A percentile compares a stretch with the other conserved stretches of the same genome.
Conservation (phyloP, 2,329 filamentous ascomycete species). For the Verticillium klebahnii region DNA sequence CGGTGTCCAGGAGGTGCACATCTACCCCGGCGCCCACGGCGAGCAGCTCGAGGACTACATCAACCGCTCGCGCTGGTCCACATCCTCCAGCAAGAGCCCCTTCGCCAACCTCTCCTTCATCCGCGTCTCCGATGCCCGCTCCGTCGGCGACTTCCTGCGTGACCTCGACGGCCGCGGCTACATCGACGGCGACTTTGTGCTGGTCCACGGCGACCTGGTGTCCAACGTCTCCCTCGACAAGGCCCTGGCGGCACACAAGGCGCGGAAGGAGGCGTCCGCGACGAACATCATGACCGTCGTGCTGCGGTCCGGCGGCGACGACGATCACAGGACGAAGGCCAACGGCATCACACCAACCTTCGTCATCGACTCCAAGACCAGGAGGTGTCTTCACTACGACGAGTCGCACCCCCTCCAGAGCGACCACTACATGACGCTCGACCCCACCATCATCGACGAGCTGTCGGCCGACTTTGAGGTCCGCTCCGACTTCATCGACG, state of each 20-base stretch:
- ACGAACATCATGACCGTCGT: conserved; percentile 98
- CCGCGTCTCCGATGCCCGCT: conserved; percentile 75
- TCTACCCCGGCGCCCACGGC: conserved; percentile 86
- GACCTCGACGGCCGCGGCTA: conserved; percentile 84
- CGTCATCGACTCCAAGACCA: conserved; percentile 73
- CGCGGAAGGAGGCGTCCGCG: conserved; percentile 76
- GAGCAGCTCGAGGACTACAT: conserved; percentile 87
- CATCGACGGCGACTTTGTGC: conserved; percentile 84
- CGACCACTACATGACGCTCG: conserved; percentile 65
- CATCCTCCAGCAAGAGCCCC: conserved; percentile 48
- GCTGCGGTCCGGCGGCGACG: conserved; percentile 68
- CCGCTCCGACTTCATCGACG: conserved; percentile 84
- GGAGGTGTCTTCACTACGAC: conserved; percentile 89
- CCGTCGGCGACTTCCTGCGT: conserved; percentile 89
- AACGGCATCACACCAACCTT: conserved; percentile 77
- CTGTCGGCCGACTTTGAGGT: conserved; percentile 72
- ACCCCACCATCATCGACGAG: conserved; percentile 71
- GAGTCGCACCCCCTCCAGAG: conserved; percentile 71
- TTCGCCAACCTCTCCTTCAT: conserved; percentile 82
- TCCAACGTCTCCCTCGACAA: conserved; percentile 83
- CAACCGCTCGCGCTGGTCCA: conserved; percentile 68
- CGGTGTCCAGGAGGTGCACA: conserved; percentile 87
- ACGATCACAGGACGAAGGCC: conserved; percentile 70
- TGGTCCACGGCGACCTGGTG: conserved; percentile 89
- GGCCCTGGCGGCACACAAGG: conserved; percentile 73